These are phyloP conservation scores for Epithemia pelagica DNA, from an alignment of 108 stramenopile genomes.

Conservation along the genomic window DNA sequence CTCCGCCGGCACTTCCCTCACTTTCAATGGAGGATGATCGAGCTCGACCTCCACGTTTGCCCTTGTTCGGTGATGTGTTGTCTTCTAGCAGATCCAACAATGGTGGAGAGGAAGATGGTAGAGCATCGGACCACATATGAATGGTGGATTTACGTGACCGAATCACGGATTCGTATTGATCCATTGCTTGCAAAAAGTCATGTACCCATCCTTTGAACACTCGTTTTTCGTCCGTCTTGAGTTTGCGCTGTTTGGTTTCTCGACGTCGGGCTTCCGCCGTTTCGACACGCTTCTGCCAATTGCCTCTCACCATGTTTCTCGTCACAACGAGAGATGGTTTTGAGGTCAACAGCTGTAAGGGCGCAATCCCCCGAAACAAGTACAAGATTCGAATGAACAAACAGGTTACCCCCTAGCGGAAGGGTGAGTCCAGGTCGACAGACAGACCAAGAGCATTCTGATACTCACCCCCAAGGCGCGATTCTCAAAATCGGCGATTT, in stretches of 20 bases:
- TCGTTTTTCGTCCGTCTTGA: conserved; percentile 17
- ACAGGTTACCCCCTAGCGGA: too few species aligned
- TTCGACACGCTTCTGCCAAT: conserved; percentile 51
- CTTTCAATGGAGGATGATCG: conserved; percentile 4
- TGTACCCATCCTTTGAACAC: conserved; percentile 23
- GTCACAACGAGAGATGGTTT: too few species aligned
- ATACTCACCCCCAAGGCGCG: too few species aligned
- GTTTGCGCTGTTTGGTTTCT: conserved; percentile 30
- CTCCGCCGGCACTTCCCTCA: not conserved
- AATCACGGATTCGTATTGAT: conserved; percentile 11
- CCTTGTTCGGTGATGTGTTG: not conserved
- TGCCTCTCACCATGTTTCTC: conserved; percentile 38
- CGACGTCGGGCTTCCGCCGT: conserved; percentile 34
- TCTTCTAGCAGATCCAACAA: conserved; percentile 4
- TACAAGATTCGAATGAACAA: too few species aligned
- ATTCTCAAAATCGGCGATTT: too few species aligned
- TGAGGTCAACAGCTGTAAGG: too few species aligned
- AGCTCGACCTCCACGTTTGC: conserved; percentile 10
- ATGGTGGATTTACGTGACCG: not conserved
- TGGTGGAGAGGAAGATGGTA: conserved; percentile 6
- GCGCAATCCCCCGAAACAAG: too few species aligned
- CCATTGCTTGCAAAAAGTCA: conserved; percentile 24
- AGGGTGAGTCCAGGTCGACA: too few species aligned
- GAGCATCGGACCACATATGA: conserved; percentile 10
- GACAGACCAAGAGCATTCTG: too few species aligned